These are phyloP conservation scores for Tilletia horrida DNA, from an alignment of 1,284 basidiomycete genomes.

Conservation along the genomic window DNA sequence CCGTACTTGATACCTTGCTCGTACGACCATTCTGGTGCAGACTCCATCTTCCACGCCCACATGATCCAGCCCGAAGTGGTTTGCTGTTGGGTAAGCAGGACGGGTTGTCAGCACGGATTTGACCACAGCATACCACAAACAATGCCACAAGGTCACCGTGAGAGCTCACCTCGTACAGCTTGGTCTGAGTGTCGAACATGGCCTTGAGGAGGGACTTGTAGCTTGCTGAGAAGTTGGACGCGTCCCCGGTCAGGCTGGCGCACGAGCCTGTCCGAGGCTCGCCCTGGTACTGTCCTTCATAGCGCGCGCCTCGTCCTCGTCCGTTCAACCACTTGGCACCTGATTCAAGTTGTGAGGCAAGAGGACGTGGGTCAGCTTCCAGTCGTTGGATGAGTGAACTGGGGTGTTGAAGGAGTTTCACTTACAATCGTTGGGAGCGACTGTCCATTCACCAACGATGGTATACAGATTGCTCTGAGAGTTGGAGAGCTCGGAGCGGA, in stretches of 20 bases:
- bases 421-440: slow-evolving; percentile 72
- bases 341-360: neutral
- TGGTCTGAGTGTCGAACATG: slow-evolving; percentile 75
- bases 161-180: slow-evolving; percentile 50
- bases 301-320: slow-evolving; percentile 67
- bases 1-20: slow-evolving; percentile 47
- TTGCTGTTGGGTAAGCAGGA: too few species aligned
- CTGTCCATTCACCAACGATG: slow-evolving; percentile 54
- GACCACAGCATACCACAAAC: too few species aligned
- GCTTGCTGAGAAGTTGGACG: slow-evolving; percentile 67
- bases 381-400: too few species aligned
- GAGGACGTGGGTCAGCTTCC: neutral
- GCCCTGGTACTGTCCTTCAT: slow-evolving; percentile 66
- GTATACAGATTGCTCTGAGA: slow-evolving; percentile 42
- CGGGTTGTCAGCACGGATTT: too few species aligned
- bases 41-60: slow-evolving; percentile 75
- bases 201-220: slow-evolving; percentile 81
- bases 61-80: slow-evolving; percentile 71
- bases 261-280: slow-evolving; percentile 66
- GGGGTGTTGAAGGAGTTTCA: too few species aligned
- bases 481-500: slow-evolving; percentile 34
- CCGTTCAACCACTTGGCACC: slow-evolving; percentile 69
- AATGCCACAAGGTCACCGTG: too few species aligned
- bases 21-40: slow-evolving; percentile 53
- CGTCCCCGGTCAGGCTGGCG: slow-evolving; percentile 67